Evolutionary conservation across 1,284 basidiomycete species (phyloP).

Genomic region (Moesziomyces globuligerus): DNA sequence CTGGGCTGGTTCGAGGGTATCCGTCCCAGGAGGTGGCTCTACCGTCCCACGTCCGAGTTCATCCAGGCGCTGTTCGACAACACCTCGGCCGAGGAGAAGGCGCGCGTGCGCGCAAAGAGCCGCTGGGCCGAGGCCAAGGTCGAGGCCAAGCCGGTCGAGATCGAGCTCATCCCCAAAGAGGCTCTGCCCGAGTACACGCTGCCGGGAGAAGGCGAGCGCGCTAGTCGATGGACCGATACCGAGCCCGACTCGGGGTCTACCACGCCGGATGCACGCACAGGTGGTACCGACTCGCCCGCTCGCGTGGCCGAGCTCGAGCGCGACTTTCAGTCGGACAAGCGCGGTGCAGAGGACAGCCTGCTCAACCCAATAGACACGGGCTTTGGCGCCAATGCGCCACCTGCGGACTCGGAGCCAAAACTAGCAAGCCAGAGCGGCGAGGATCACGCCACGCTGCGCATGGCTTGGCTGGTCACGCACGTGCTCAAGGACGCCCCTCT

Average conservation of each 20-base stretch:
- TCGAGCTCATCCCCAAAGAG: constrained; percentile 53
- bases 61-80: constrained; percentile 47
- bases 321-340: constrained; percentile 13
- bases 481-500: constrained; percentile 58
- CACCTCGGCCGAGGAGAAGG: constrained; percentile 25
- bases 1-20: constrained; percentile 87
- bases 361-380: constrained; percentile 36
- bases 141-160: constrained; percentile 29
- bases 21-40: constrained; percentile 56
- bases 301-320: constrained; percentile 21
- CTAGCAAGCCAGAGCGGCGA: constrained; percentile 4
- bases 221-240: constrained; percentile 30
- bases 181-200: constrained; percentile 45
- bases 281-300: constrained; percentile 12
- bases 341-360: constrained; percentile 22
- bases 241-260: not conserved
- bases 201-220: constrained; percentile 27
- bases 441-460: constrained; percentile 23
- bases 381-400: constrained; percentile 25
- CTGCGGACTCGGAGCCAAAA: constrained; percentile 1
- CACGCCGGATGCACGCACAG: not conserved
- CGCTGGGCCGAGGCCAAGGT: constrained; percentile 35
- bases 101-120: constrained; percentile 9
- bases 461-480: constrained; percentile 59
- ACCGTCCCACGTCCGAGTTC: constrained; percentile 56